Evolutionary conservation across 2,329 filamentous ascomycete genomes (phyloP).

Genomic region (Stromatinia cepivora): DNA sequence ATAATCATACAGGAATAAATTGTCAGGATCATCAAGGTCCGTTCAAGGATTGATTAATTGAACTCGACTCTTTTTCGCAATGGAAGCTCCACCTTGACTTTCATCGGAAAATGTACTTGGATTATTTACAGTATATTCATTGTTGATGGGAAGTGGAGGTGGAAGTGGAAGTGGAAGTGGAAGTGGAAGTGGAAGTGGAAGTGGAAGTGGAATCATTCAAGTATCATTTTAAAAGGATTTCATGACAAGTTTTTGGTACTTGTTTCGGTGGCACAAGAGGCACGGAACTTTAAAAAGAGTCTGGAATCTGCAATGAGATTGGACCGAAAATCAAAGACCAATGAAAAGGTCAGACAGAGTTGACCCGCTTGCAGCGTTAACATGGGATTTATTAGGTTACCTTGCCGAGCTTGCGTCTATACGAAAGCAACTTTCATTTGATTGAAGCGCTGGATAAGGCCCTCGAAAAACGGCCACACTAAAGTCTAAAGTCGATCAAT

Average conservation of each 20-base stretch:
- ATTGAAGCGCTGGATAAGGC: slow-evolving; percentile 23
- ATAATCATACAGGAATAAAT: slow-evolving; percentile 29
- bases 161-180: no score
- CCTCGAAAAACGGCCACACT: slow-evolving; percentile 16
- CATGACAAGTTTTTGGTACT: neutral
- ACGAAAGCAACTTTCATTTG: slow-evolving; percentile 19
- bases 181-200: no score
- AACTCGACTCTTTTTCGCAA: slow-evolving; percentile 3
- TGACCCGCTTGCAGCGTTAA: slow-evolving; percentile 24
- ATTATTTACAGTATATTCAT: neutral
- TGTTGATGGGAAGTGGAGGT: no score
- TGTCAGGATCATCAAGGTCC: slow-evolving; percentile 19
- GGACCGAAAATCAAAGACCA: slow-evolving; percentile 2
- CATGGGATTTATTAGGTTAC: slow-evolving; percentile 1
- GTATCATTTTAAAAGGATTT: neutral
- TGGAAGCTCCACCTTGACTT: no score
- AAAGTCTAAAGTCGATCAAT: slow-evolving; percentile 12
- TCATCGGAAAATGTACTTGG: neutral
- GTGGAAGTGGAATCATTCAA: neutral
- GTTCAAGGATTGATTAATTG: slow-evolving; percentile 12
- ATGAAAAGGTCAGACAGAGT: slow-evolving; percentile 3
- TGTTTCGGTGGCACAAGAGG: slow-evolving; percentile 17
- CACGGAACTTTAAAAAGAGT: slow-evolving; percentile 13
- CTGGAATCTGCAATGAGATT: slow-evolving; percentile 16
- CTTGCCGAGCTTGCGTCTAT: slow-evolving; percentile 26